Percentiles rank a stretch among this genome's conserved stretches.
These are phyloP conservation scores for Echium plantagineum DNA, from an alignment of 257 asterid species.

Conservation along the genomic window DNA sequence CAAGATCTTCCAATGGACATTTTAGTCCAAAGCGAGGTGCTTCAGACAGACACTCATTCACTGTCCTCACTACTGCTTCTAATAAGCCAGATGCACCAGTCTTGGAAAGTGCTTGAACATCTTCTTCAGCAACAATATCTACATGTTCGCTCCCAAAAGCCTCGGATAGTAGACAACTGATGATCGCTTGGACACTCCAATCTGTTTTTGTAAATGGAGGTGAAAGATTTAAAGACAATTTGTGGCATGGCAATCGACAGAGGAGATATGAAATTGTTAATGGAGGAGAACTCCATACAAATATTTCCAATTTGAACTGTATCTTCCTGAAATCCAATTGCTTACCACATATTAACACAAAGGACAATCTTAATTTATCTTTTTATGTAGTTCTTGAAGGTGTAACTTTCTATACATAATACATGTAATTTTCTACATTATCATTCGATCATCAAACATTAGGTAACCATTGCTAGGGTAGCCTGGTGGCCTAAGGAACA, in stretches of 20 bases:
- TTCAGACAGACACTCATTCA: slow-evolving; percentile 42
- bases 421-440: too few species aligned
- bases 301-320: neutral
- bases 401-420: neutral
- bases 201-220: slow-evolving; percentile 36
- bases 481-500: too few species aligned
- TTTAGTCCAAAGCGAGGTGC: slow-evolving; percentile 49
- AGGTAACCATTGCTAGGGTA: neutral
- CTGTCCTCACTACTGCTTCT: slow-evolving; percentile 37
- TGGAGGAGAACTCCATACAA: neutral
- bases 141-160: slow-evolving; percentile 45
- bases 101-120: slow-evolving; percentile 46
- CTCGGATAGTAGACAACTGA: slow-evolving; percentile 62
- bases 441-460: neutral
- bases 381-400: neutral
- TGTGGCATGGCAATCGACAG: neutral
- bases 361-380: neutral
- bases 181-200: slow-evolving; percentile 91
- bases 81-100: slow-evolving; percentile 31
- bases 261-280: neutral
- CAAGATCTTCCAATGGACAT: slow-evolving; percentile 32
- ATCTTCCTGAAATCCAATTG: neutral
- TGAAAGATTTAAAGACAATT: slow-evolving; percentile 22
- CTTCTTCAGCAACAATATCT: slow-evolving; percentile 71
- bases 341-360: neutral